Conservation (phyloP, 164 flowering plant genomes). For the Saururus chinensis region DNA sequence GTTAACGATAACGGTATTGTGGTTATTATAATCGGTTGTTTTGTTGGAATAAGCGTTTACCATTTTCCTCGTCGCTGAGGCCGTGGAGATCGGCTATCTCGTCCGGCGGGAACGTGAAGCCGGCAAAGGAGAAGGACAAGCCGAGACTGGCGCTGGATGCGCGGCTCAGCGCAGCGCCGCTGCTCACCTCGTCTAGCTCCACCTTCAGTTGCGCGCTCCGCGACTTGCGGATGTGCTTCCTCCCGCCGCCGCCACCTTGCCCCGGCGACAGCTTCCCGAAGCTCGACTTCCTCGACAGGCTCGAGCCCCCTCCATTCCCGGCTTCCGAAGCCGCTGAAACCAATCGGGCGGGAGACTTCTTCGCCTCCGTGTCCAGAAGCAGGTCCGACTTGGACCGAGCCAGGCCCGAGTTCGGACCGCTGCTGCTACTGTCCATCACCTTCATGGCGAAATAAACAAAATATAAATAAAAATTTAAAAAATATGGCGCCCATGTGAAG, state of each 20-base stretch:
- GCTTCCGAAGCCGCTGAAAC: constrained; percentile 19
- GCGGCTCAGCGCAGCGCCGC: constrained; percentile 79
- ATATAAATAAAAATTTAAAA: neutral
- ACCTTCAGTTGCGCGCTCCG: constrained; percentile 77
- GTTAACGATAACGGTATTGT: no score
- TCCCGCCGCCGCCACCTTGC: constrained; percentile 43
- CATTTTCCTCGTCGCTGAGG: constrained; percentile 63
- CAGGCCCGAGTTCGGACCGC: constrained; percentile 14
- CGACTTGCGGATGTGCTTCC: constrained; percentile 67
- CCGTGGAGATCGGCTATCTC: constrained; percentile 56
- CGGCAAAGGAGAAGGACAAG: constrained; percentile 83
- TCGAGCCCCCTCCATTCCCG: constrained; percentile 12
- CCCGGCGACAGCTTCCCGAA: constrained; percentile 17
- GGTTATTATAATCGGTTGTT: neutral
- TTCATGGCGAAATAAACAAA: neutral
- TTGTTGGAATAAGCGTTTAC: constrained; percentile 16
- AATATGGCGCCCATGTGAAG: neutral
- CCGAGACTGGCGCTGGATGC: constrained; percentile 96
- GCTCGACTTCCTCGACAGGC: constrained; percentile 49
- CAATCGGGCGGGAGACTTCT: constrained; percentile 35
- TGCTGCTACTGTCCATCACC: neutral
- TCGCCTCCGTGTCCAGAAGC: constrained; percentile 27
- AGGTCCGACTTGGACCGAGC: constrained; percentile 73
- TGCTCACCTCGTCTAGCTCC: constrained; percentile 56
- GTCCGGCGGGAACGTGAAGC: constrained; percentile 75